Base-by-base conservation (phyloP, 2,329 filamentous ascomycete genomes). In the Colletotrichum trifolii region DNA sequence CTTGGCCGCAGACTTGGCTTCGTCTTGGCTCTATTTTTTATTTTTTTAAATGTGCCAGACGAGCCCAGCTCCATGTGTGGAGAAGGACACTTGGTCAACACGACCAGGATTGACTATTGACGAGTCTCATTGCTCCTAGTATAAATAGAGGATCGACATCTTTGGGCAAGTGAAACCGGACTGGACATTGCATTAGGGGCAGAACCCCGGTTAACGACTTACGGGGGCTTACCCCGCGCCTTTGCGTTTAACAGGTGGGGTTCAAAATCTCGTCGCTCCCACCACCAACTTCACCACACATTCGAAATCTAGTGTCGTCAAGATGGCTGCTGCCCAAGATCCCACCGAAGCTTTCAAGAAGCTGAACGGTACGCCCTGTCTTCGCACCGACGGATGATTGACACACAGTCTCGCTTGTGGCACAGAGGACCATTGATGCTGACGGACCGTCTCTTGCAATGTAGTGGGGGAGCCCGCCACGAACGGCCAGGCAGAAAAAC, bases 301-400 rank as follows among this genome's bases (percentile, higher is more conserved):
- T 38, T 35, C 57, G 48, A 62, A 62, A 64, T 61, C 58, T 43
- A 57, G 50, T 64, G 38, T 62, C 49, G 65, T 60, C 74, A 80
- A 76, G 57, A 81, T 81, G 79, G 79, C 78, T 73, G 79, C 78
- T 73, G 78, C 78, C 64, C 76, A 81, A 76, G 74, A 73, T 65
- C 78, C 79, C 70, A 74, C 76, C 48, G 79, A 80, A 66, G 79
- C 78, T 76, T 78, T 81, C 65, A 76, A 81, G 68, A 77, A 78
- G 77, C 79, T 81, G 63, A 79, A 76, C 70, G 77, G 79, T 81
- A 73, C 33, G 71, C 61, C 3, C 52, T 17, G 43, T 17, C 17
- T 38, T 33, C 17, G 17, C 10, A 25, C 39, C 46, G 17, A n/a
- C n/a, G 8, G 15, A 10, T 36, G 69, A 25, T 25, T 25, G 25